These are phyloP conservation scores for Brassica nigra DNA, from an alignment of 345 rosid species.

Conservation along the genomic window DNA sequence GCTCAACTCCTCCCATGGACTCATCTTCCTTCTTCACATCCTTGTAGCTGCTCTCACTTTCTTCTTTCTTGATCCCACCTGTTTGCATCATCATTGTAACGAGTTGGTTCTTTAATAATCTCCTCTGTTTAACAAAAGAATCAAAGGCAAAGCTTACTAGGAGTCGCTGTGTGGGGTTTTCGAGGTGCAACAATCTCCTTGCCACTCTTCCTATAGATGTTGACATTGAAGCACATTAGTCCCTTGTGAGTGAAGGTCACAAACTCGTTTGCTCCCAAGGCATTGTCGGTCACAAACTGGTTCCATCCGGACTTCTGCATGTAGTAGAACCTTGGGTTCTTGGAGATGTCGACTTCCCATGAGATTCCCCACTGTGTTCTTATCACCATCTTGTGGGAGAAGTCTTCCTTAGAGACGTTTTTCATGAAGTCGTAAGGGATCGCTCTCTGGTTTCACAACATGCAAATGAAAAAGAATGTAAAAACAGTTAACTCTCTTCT, in stretches of 20 bases:
- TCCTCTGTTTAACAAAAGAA: background rate
- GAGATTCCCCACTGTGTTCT: slow-evolving; percentile 13
- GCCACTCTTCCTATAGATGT: slow-evolving; percentile 24
- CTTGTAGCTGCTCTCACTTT: background rate
- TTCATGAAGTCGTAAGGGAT: slow-evolving; percentile 17
- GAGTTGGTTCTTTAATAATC: background rate
- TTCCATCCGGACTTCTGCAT: slow-evolving; percentile 38
- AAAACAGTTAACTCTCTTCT: background rate
- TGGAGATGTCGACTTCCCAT: slow-evolving; percentile 18
- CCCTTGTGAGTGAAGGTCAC: slow-evolving; percentile 25
- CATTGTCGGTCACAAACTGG: slow-evolving; percentile 33
- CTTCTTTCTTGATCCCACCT: slow-evolving; percentile 24
- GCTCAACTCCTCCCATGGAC: background rate
- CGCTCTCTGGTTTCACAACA: slow-evolving; percentile 23
- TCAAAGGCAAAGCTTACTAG: background rate
- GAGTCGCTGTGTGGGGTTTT: background rate
- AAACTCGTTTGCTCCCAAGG: slow-evolving; percentile 32
- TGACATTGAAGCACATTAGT: slow-evolving; percentile 16
- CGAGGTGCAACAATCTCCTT: background rate
- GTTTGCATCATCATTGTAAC: slow-evolving; percentile 15
- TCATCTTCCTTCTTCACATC: slow-evolving; percentile 33
- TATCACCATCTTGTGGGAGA: slow-evolving; percentile 29
- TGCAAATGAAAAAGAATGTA: background rate
- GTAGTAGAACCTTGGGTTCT: slow-evolving; percentile 17
- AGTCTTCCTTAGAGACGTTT: background rate